phyloP scores from a whole-genome alignment of 257 asterid species.

The Solanum boliviense region DNA sequence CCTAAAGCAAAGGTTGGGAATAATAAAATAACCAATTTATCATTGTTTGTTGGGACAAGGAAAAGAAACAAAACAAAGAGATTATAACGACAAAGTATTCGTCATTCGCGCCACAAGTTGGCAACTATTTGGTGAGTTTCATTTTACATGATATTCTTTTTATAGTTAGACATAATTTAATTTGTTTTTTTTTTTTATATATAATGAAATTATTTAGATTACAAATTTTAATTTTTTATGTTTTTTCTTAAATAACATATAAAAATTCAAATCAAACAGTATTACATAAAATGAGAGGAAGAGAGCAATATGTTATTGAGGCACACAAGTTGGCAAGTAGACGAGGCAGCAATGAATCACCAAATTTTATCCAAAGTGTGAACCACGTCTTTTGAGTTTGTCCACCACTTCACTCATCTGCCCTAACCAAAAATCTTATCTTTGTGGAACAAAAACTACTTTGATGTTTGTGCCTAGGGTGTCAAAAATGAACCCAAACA shows the following conservation, averaged over 20 bases:
- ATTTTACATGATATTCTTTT: too few species aligned
- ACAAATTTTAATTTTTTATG: too few species aligned
- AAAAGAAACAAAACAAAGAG: background rate
- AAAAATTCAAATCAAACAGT: too few species aligned
- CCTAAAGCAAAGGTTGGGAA: background rate
- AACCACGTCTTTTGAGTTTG: background rate
- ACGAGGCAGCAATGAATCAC: background rate
- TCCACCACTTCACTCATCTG: background rate
- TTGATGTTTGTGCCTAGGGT: background rate
- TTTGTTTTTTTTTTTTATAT: too few species aligned
- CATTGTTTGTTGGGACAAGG: background rate
- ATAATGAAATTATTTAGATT: too few species aligned
- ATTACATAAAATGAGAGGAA: too few species aligned
- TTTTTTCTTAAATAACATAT: too few species aligned
- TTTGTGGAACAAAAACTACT: background rate
- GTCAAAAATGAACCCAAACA: too few species aligned
- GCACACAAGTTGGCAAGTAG: background rate
- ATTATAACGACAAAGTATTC: background rate
- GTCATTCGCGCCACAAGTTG: background rate
- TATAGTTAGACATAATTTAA: too few species aligned
- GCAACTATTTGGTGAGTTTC: background rate
- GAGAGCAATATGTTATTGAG: too few species aligned
- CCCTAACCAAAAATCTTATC: background rate
- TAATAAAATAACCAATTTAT: background rate
- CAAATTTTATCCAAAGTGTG: background rate